Evolutionary conservation across 2,329 filamentous ascomycete genomes (phyloP), one percentile per base, ranked within the genome.

Genomic region (Xylariomycetidae sp.): DNA sequence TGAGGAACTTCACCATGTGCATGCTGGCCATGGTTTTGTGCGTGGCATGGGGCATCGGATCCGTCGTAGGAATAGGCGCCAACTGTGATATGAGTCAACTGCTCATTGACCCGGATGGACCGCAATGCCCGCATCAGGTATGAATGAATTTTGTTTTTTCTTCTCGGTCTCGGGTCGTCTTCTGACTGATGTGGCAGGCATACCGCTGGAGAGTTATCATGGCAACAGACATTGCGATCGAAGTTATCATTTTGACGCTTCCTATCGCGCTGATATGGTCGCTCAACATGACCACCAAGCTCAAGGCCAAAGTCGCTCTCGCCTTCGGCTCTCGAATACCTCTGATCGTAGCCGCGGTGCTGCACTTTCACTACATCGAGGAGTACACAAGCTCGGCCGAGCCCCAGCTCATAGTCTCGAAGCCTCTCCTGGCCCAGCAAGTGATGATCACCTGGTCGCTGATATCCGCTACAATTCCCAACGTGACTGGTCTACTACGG

Each of bases 321-420:
- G 46, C 38, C 12, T 50, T 50, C 22, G 31, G 38, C n/a, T 48
- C 49, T 19, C 45, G 47, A 4, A 23, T 47, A n/a, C 38, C 40
- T 7, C 36, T 50, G 5, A 27, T 49, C 16, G 31, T 30, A 16
- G 26, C 46, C 10, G 34, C 46, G 2, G 28, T 17, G 4, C 12
- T 45, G 7, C 40, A 40, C 25, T n/a, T n/a, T n/a, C n/a, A n/a
- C n/a, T n/a, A n/a, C n/a, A n/a, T n/a, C n/a, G n/a, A n/a, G n/a
- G n/a, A 20, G 8, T 45, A 45, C 17, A 17, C 30, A 5, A 27
- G 6, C 3, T 32, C 47, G 1, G 8, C 22, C 9, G 38, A 45
- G 20, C 38, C 44, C 5, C 44, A 41, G 11, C 38, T 48, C 20
- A 27, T 28, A 26, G 27, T 46, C 10, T 37, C 42, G 3, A 23